These are phyloP conservation scores for Phaeosphaeriaceae sp. DNA, from an alignment of 2,329 filamentous ascomycete species.

Conservation along the genomic window DNA sequence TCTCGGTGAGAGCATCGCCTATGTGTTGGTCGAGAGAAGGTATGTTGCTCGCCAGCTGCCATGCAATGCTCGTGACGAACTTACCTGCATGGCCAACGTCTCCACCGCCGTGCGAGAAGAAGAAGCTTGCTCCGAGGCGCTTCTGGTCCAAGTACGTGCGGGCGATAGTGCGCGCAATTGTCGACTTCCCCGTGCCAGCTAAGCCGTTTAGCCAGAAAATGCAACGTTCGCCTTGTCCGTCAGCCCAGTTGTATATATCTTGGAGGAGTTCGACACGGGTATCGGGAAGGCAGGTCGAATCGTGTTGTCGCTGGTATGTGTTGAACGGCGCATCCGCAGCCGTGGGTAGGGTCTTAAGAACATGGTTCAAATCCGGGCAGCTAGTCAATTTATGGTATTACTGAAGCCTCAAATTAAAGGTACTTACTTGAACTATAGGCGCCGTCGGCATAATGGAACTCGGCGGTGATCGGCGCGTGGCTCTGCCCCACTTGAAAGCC, in stretches of 20 bases:
- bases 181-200: no score
- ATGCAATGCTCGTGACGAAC: slow-evolving; percentile 16
- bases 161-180: no score
- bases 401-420: no score
- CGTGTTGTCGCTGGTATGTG: slow-evolving; percentile 20
- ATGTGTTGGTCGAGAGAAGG: slow-evolving; percentile 1
- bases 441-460: no score
- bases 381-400: no score
- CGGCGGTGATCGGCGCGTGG: no score
- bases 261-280: slow-evolving; percentile 25
- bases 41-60: slow-evolving; percentile 6
- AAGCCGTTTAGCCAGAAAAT: slow-evolving; percentile 37
- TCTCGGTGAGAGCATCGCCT: slow-evolving; percentile 8
- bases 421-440: no score
- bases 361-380: no score
- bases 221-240: slow-evolving; percentile 3
- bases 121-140: no score
- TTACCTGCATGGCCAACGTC: slow-evolving; percentile 4
- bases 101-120: not conserved
- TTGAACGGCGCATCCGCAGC: slow-evolving; percentile 9
- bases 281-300: slow-evolving; percentile 21
- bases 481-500: no score
- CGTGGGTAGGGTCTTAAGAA: no score
- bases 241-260: slow-evolving; percentile 16
- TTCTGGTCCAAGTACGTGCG: no score